phyloP scores from a whole-genome alignment of 768 basidiomycete species.

The Lactifluus volemus region DNA sequence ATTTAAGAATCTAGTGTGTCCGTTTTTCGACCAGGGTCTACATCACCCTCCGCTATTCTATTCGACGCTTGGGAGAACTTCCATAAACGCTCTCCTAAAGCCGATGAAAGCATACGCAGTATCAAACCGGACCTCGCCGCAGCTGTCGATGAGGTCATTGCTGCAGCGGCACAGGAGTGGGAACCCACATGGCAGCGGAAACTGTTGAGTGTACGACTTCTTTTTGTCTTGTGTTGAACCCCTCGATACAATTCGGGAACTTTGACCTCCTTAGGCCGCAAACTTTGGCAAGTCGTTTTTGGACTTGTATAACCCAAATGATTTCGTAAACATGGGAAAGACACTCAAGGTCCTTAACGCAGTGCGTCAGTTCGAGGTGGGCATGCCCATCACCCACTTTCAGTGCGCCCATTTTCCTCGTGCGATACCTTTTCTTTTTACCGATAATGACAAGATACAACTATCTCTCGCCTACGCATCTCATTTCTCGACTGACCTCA shows the following conservation, averaged over 20 bases:
- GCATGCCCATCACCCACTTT: constrained; percentile 84
- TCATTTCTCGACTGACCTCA: constrained; percentile 75
- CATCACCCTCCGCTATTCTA: constrained; percentile 82
- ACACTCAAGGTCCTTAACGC: constrained; percentile 91
- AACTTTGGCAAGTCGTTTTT: constrained; percentile 93
- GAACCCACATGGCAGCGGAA: constrained; percentile 84
- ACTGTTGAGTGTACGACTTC: constrained; percentile 61
- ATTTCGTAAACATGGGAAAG: constrained; percentile 90
- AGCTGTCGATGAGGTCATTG: constrained; percentile 88
- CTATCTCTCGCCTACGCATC: constrained; percentile 68
- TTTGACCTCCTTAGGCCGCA: constrained; percentile 57
- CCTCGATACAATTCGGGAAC: not conserved
- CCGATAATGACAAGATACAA: constrained; percentile 50
- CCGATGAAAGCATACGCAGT: constrained; percentile 85
- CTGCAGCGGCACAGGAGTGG: constrained; percentile 90
- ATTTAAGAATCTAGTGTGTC: constrained; percentile 61
- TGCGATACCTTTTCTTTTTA: not conserved
- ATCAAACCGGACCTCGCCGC: constrained; percentile 79
- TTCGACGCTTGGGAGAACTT: constrained; percentile 92
- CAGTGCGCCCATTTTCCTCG: constrained; percentile 47
- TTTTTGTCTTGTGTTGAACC: constrained; percentile 16
- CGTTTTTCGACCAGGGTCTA: constrained; percentile 89
- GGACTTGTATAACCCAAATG: constrained; percentile 85
- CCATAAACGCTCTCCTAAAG: constrained; percentile 73
- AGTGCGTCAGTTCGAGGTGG: constrained; percentile 84